Percentiles rank a stretch among this genome's conserved stretches.
phyloP scores from a whole-genome alignment of 2,329 filamentous ascomycete species.

The Penicillium hordei region DNA sequence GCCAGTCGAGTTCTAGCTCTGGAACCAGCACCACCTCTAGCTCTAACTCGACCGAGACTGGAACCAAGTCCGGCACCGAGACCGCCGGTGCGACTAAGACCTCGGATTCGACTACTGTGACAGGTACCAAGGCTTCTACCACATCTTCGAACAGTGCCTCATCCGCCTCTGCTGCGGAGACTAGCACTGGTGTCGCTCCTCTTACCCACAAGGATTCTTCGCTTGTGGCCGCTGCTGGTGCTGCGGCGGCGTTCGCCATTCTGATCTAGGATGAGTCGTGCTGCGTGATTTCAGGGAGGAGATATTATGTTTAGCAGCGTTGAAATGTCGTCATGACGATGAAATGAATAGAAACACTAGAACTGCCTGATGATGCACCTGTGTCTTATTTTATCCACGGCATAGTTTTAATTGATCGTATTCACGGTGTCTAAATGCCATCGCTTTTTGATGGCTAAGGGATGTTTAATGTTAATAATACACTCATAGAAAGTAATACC shows the following conservation, averaged over 20 bases:
- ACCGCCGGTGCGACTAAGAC: constrained; percentile 18
- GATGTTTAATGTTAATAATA: constrained; percentile 1
- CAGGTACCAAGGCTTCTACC: constrained; percentile 14
- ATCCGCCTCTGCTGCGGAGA: constrained; percentile 27
- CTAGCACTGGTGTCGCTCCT: constrained; percentile 24
- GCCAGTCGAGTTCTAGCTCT: not conserved
- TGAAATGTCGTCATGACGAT: not conserved
- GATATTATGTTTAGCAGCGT: not conserved
- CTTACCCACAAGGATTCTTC: constrained; percentile 27
- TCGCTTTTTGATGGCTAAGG: not conserved
- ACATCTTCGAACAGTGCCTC: constrained; percentile 12
- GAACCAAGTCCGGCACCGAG: constrained; percentile 7
- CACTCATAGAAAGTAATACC: not conserved
- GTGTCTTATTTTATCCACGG: constrained; percentile 1
- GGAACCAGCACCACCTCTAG: not conserved
- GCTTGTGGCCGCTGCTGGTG: constrained; percentile 33
- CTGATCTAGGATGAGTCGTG: constrained; percentile 22
- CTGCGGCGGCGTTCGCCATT: constrained; percentile 32
- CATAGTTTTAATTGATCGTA: not conserved
- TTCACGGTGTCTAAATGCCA: not conserved
- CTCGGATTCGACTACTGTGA: constrained; percentile 15
- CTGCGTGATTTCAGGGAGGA: not conserved
- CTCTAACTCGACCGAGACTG: constrained; percentile 3
- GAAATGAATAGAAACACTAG: not conserved
- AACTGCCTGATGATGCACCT: not conserved